These are phyloP conservation scores for Chlorociboria aeruginascens DNA, from an alignment of 495 filamentous ascomycete genomes.

Conservation along the genomic window DNA sequence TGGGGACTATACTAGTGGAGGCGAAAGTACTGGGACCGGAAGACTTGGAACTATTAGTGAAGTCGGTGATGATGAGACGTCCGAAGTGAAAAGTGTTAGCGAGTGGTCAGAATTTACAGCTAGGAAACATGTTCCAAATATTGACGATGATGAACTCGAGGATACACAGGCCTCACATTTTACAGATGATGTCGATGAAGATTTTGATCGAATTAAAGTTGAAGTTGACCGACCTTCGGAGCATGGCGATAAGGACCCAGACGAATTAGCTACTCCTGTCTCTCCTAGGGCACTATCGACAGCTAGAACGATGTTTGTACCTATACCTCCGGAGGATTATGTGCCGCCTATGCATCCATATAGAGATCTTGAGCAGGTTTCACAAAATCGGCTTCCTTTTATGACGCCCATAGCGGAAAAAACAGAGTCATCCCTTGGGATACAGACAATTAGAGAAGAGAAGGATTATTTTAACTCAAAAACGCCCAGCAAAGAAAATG, in stretches of 20 bases:
- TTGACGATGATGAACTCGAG: constrained; percentile 28
- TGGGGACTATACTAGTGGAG: constrained; percentile 67
- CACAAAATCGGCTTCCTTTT: constrained; percentile 83
- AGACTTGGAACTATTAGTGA: constrained; percentile 35
- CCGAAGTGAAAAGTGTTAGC: constrained; percentile 51
- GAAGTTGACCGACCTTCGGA: not conserved
- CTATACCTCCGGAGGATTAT: constrained; percentile 75
- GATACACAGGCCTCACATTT: constrained; percentile 24
- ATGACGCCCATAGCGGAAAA: constrained; percentile 98
- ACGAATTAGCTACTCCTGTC: constrained; percentile 28
- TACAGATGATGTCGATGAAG: constrained; percentile 19
- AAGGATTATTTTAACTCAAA: constrained; percentile 52
- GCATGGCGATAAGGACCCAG: constrained; percentile 6
- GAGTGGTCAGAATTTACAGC: constrained; percentile 82
- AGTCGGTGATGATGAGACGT: constrained; percentile 32
- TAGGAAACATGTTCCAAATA: constrained; percentile 53
- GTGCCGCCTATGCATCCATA: constrained; percentile 62
- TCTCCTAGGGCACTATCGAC: constrained; percentile 27
- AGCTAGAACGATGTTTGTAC: constrained; percentile 40
- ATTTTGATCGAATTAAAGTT: constrained; percentile 12
- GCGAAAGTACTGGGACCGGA: constrained; percentile 70
- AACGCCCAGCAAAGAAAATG: constrained; percentile 54
- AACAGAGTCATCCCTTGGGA: constrained; percentile 73
- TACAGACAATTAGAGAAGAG: constrained; percentile 39
- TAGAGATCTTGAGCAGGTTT: constrained; percentile 59